A percentile compares a stretch with the other conserved stretches of the same genome.
Conservation (phyloP, 2,329 filamentous ascomycete genomes). For the Aspergillus awamori region DNA sequence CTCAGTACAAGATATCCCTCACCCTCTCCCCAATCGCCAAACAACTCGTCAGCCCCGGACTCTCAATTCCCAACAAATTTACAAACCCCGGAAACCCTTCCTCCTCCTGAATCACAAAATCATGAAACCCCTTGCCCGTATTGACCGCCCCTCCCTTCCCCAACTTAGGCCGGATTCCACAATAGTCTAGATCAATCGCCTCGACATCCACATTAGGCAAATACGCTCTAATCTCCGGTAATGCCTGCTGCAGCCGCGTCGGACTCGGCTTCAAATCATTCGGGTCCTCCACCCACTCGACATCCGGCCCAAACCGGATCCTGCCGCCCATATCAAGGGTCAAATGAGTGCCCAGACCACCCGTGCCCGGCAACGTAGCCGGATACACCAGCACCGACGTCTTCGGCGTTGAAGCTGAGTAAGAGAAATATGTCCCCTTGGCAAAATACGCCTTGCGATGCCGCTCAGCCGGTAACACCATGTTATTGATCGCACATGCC, state of each 20-base stretch:
- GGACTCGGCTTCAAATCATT: conserved; percentile 69
- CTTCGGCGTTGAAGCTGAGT: conserved; percentile 65
- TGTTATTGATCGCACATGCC: conserved; percentile 77
- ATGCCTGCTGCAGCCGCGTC: conserved; percentile 64
- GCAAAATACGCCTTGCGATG: conserved; percentile 73
- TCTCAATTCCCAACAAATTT: conserved; percentile 90
- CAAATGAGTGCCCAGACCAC: conserved; percentile 90
- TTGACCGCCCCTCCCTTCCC: conserved; percentile 60
- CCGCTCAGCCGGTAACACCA: conserved; percentile 62
- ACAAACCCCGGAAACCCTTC: conserved; percentile 80
- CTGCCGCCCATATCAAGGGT: conserved; percentile 85
- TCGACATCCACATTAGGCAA: conserved; percentile 71
- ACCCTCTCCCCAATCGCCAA: conserved; percentile 85
- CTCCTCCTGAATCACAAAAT: conserved; percentile 80
- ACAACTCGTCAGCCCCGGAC: conserved; percentile 83
- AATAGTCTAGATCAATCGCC: conserved; percentile 78
- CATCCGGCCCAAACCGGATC: conserved; percentile 89
- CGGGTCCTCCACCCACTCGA: conserved; percentile 83
- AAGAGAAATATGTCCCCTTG: conserved; percentile 95
- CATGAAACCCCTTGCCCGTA: conserved; percentile 68
- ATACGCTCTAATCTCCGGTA: conserved; percentile 76
- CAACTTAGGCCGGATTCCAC: conserved; percentile 88
- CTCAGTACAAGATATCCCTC: conserved; percentile 54
- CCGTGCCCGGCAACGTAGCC: conserved; percentile 77
- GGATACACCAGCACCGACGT: conserved; percentile 83